These are phyloP conservation scores for Pichia insulana DNA, from an alignment of 805 yeast species.

Conservation along the genomic window DNA sequence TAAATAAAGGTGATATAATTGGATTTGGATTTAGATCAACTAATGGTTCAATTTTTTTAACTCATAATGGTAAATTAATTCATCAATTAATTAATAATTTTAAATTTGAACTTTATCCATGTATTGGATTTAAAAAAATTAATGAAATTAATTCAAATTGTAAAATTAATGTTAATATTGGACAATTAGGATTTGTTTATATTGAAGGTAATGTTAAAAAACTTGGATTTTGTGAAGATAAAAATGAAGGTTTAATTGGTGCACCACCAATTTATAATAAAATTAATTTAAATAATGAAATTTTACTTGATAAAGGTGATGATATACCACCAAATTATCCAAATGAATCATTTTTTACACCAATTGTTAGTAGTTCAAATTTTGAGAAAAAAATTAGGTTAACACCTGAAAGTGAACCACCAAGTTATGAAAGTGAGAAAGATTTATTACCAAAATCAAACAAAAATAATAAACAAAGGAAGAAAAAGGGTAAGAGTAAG, in stretches of 20 bases:
- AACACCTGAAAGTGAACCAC: constrained; percentile 24
- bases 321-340: constrained; percentile 67
- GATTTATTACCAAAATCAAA: background rate
- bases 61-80: constrained; percentile 47
- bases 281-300: constrained; percentile 32
- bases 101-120: constrained; percentile 43
- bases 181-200: constrained; percentile 81
- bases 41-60: constrained; percentile 42
- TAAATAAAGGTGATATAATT: constrained; percentile 44
- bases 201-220: constrained; percentile 75
- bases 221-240: constrained; percentile 46
- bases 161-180: constrained; percentile 59
- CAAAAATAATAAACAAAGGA: constrained; percentile 18
- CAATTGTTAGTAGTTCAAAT: constrained; percentile 12
- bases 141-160: constrained; percentile 27
- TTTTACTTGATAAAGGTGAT: constrained; percentile 62
- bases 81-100: constrained; percentile 43
- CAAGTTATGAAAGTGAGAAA: constrained; percentile 20
- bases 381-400: background rate
- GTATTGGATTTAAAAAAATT: constrained; percentile 40
- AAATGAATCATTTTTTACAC: constrained; percentile 52
- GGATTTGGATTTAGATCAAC: constrained; percentile 45
- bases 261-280: constrained; percentile 31
- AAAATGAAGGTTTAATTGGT: constrained; percentile 32
- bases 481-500: constrained; percentile 19